A percentile compares a stretch with the other conserved stretches of the same genome.
Conservation (phyloP, 2,329 filamentous ascomycete genomes). For the Aurifilum marmelostoma region DNA sequence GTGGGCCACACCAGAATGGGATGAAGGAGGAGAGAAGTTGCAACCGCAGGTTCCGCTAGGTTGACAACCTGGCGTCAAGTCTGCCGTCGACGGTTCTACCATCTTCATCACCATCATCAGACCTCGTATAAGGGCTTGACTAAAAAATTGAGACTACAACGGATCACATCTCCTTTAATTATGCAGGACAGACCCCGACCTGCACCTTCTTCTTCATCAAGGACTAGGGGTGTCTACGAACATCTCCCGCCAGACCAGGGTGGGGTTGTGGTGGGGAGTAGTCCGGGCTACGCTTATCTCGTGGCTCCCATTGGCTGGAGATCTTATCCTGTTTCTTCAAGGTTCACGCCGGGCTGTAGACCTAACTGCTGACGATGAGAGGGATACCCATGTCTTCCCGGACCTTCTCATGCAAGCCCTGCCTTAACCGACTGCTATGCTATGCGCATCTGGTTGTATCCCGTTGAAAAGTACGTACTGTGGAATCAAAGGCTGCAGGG, state of each 20-base stretch:
- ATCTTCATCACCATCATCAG: neutral
- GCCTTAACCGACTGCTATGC: neutral
- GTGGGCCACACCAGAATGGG: slow-evolving; percentile 1
- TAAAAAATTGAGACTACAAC: neutral
- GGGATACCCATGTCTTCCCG: slow-evolving; percentile 1
- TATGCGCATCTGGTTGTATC: neutral
- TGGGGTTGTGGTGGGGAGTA: neutral
- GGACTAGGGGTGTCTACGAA: neutral
- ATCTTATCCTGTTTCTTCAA: neutral
- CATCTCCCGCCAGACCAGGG: neutral
- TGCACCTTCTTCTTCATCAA: too few relatives aligned
- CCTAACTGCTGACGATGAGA: neutral
- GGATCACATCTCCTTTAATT: neutral
- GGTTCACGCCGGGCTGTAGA: neutral
- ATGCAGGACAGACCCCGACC: neutral
- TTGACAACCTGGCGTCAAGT: neutral
- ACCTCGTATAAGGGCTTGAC: neutral
- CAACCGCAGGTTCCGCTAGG: neutral
- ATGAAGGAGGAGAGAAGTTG: neutral
- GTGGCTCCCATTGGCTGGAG: neutral
- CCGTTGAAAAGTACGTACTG: slow-evolving; percentile 1
- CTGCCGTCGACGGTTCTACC: neutral
- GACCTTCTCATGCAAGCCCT: neutral
- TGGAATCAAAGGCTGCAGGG: neutral
- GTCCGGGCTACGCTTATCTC: neutral